Evolutionary conservation across 2,329 filamentous ascomycete species (phyloP).

Genomic region (Biscogniauxia mediterranea): DNA sequence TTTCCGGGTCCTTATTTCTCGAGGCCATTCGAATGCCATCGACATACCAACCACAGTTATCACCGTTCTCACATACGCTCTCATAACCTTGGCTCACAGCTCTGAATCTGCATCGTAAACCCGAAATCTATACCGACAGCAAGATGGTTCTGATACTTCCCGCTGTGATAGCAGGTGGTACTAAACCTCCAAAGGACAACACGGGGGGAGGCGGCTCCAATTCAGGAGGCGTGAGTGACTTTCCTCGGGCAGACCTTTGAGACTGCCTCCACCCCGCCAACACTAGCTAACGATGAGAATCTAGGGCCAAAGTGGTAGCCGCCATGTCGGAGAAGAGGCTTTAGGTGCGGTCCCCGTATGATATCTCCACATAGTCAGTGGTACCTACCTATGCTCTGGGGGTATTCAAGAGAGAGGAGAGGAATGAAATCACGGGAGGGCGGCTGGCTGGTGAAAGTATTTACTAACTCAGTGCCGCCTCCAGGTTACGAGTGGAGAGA

Average conservation of each 20-base stretch:
- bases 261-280: background rate
- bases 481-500: background rate
- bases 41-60: background rate
- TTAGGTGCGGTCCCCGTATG: background rate
- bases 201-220: background rate
- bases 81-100: background rate
- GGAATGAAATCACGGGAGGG: background rate
- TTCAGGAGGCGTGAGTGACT: background rate
- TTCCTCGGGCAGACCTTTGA: background rate
- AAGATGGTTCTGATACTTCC: background rate
- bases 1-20: background rate
- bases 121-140: background rate
- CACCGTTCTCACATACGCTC: background rate
- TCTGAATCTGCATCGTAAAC: background rate
- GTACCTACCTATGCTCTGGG: too few relatives aligned
- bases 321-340: background rate
- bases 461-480: background rate
- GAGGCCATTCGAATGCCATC: background rate
- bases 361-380: background rate
- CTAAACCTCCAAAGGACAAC: background rate
- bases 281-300: background rate
- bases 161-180: background rate
- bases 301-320: background rate
- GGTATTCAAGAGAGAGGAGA: background rate
- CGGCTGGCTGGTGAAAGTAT: background rate